Base-by-base conservation (phyloP, 108 stramenopile species). In the Pseudonitzschia multiseries region DNA sequence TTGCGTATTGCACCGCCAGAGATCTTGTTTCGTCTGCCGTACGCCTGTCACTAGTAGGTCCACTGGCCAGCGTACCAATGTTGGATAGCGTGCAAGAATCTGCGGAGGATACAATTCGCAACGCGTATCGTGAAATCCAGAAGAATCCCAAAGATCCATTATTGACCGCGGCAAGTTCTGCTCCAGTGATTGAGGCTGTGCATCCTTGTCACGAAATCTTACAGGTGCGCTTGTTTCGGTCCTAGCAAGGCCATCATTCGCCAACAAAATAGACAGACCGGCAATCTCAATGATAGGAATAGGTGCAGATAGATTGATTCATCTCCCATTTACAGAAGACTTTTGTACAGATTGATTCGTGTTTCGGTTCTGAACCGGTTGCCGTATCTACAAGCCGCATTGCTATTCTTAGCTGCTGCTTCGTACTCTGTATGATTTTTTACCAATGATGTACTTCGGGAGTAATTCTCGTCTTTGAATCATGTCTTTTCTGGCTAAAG, bases 1-100 rank as follows among this genome's bases (percentile, higher is more conserved):
- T 85, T 65, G 88, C 83, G 24, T 93, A 84, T 72, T 85, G 89
- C 65, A 80, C 82, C 31, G 89, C 90, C 1, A 81, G 93, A 41
- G 93, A 94, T 76, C 76, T 88, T 62, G 86, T 92, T 21, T 91
- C 90, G 41, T 89, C 93, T 4, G 89, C 93, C 28, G 89, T 94
- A 2, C 84, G 93, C 51, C 72, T 94, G 51, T 90, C 90, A 57
- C 65, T 91, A 62, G 44, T 94, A 26, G 93, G 93, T 8, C 93
- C 93, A 1, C 65, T 90, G 69, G 89, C 86, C 0, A 83, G 86
- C 43, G 79, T 89, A 20, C 44, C 68, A 46, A 26, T 88, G 27
- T 73, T 91, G 72, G 57, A 87, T 50, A 62, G 68, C 27, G 77
- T 82, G 40, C 80, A 79, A 28, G 65, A 66, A 31, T 86, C 89